Evolutionary conservation across 192 early-diverging fungal genomes (phyloP).

Genomic region (Coemansia sp.): DNA sequence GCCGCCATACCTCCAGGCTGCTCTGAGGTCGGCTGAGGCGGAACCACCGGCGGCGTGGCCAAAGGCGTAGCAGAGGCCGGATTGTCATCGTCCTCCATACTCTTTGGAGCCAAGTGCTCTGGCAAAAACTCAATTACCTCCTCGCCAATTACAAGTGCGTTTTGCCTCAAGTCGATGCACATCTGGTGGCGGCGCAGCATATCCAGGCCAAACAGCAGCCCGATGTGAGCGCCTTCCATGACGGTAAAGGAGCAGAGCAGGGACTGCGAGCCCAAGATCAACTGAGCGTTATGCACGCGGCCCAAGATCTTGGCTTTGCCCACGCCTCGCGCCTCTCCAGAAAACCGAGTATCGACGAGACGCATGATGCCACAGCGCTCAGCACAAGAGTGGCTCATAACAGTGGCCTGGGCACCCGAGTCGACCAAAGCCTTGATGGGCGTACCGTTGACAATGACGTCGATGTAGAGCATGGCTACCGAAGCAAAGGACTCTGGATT

Average conservation of each 20-base stretch:
- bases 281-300: constrained; percentile 86
- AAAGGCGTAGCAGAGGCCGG: constrained; percentile 14
- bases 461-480: constrained; percentile 91
- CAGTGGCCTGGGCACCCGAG: constrained; percentile 94
- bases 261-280: constrained; percentile 78
- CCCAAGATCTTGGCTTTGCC: constrained; percentile 97
- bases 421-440: constrained; percentile 94
- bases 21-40: constrained; percentile 1
- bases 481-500: constrained; percentile 93
- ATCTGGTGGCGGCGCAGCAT: constrained; percentile 94
- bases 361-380: constrained; percentile 84
- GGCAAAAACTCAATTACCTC: constrained; percentile 82
- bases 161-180: constrained; percentile 85
- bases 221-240: constrained; percentile 90
- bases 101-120: constrained; percentile 89
- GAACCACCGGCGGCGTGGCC: constrained; percentile 11
- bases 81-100: constrained; percentile 34
- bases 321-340: constrained; percentile 90
- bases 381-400: constrained; percentile 74
- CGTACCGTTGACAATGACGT: constrained; percentile 85
- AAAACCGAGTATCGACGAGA: constrained; percentile 84
- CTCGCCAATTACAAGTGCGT: constrained; percentile 78
- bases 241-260: constrained; percentile 90
- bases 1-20: constrained; percentile 5
- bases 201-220: constrained; percentile 92